Evolutionary conservation across 768 basidiomycete genomes (phyloP), one percentile per base, ranked within the genome.

Genomic region (Naganishia randhawae): DNA sequence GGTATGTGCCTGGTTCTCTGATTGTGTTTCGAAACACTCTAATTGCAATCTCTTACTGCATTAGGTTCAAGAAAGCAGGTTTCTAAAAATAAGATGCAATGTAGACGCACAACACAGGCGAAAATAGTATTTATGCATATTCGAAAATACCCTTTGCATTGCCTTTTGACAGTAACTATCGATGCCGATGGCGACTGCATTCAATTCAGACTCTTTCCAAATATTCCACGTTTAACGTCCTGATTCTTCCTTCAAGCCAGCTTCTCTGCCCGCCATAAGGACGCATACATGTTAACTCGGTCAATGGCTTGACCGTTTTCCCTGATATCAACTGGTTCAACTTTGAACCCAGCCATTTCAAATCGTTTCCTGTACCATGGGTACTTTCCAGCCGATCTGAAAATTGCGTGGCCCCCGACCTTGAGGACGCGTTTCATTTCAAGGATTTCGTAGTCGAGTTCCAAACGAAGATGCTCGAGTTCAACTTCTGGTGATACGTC

Each of bases 361-460:
- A 88, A 88, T 22, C 85, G 78, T 67, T 84, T 80, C 52, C 83
- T 84, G 75, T 88, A 88, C 88, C 88, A 88, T 5, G 88, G 88
- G 63, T 81, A 78, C 73, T 84, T 85, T 1, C 84, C 85, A 0
- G 87, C 87, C 14, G 85, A 85, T 0, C 89, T 82, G 86, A 86
- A 89, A 65, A 88, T 84, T 3, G 88, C 84, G 63, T 84, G 81
- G 0, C 89, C 89, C 0, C 85, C 86, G 0, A 82, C 76, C 0
- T 83, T 80, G n/a, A 88, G 76, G 0, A 86, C 87, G 1, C 86
- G 81, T 57, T 82, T 80, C 52, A 88, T 82, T 71, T 87, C 84
- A 1, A 75, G 72, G 22, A 87, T 81, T 74, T 89, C 87, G 39
- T 83, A 82, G 39, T 85, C 83, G 10, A 84, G 82, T 42, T 84